Evolutionary conservation across 306 rosid genomes (phyloP), one percentile per base, ranked within the genome.

Genomic region (Hippophae tibetana): DNA sequence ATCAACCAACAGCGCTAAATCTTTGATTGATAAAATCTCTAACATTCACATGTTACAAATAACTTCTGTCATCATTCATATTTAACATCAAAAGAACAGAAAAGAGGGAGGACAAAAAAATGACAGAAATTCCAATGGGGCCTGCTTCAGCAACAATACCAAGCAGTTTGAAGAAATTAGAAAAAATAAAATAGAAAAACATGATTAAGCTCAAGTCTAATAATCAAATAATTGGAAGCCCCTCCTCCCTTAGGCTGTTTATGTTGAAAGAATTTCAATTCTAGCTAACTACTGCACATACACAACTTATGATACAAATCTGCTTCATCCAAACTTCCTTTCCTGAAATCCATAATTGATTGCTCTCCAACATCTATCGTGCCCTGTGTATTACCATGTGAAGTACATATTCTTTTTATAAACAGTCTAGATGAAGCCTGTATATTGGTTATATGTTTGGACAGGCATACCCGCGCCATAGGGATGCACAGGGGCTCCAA

Each of bases 381-480:
- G 3, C 5, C 38, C 38, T 31, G 38, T 31, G 38, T 31, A 31
- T 31, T 31, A 31, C 38, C 38, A 2, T 31, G 5, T 31, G 38
- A 2, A 31, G 38, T 31, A 67, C 43, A 68, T 57, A 51, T 42
- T 64, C 65, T 70, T 72, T 43, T 13, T 69, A 57, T 26, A 26
- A 67, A 58, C 52, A 66, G 61, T 61, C 81, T 86, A 93, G 51
- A 86, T 77, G 74, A 86, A 76, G 69, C 95, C 89, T 8, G 93
- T 67, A 65, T 88, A 82, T 49, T 95, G 99, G 78, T 93, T 93
- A 78, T 81, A 72, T 43, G 99, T 62, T 70, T 80, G 95, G 69
- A 93, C 94, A n/a, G 95, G 99, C 89, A 82, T 72, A 75, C 95
- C 94, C 55, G 97, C 48, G 70, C 86, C 86, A 42, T 92, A 85